phyloP scores from a whole-genome alignment of 208 protist genomes.

The Leptomonas seymouri region DNA sequence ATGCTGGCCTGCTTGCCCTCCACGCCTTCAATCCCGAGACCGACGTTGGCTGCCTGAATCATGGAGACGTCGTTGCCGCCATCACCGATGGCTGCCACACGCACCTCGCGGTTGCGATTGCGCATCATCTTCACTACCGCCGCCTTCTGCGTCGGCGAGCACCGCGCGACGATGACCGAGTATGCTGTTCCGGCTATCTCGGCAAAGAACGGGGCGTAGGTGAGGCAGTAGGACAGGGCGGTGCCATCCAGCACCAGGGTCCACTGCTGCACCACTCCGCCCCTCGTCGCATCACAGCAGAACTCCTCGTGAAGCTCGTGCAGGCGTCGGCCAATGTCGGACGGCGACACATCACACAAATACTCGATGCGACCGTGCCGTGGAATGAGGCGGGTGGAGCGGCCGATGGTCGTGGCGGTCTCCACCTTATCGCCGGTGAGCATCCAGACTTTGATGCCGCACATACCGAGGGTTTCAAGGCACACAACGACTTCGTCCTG shows the following conservation, averaged over 20 bases:
- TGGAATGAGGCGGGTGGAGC: slow-evolving; percentile 90
- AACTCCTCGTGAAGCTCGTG: slow-evolving; percentile 46
- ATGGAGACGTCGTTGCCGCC: slow-evolving; percentile 99
- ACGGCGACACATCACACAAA: slow-evolving; percentile 40
- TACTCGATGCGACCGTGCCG: slow-evolving; percentile 68
- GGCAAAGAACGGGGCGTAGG: slow-evolving; percentile 47
- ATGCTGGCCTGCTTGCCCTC: slow-evolving; percentile 98
- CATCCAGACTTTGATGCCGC: slow-evolving; percentile 99
- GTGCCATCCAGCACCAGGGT: slow-evolving; percentile 86
- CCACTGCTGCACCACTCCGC: slow-evolving; percentile 36
- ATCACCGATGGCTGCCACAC: slow-evolving; percentile 97
- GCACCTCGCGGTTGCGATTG: slow-evolving; percentile 42
- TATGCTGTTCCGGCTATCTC: slow-evolving; percentile 67
- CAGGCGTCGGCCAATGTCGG: slow-evolving; percentile 43
- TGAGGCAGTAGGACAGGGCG: slow-evolving; percentile 69
- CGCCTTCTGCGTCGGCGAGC: slow-evolving; percentile 98
- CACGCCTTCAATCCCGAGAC: slow-evolving; percentile 97
- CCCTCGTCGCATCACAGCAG: slow-evolving; percentile 11
- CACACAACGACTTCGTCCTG: slow-evolving; percentile 94
- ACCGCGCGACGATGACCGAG: slow-evolving; percentile 96
- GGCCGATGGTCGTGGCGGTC: slow-evolving; percentile 96
- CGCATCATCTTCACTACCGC: slow-evolving; percentile 93
- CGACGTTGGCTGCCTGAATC: slow-evolving; percentile 95
- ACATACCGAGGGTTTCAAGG: slow-evolving; percentile 96
- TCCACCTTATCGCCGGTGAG: slow-evolving; percentile 99